Conservation (phyloP, 108 stramenopile genomes). For the Cyclotella distinguenda region DNA sequence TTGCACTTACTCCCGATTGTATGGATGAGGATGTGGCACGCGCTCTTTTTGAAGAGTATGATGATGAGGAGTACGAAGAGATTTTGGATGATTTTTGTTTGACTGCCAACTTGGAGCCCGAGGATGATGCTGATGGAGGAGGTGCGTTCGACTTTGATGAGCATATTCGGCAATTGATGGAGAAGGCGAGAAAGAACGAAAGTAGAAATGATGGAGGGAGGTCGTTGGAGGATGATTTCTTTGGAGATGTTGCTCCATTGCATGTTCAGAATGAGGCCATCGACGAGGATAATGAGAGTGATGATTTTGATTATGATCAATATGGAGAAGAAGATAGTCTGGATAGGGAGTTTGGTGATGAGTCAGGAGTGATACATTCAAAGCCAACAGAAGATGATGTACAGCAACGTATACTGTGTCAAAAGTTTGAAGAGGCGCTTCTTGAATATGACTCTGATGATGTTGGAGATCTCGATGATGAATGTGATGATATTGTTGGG, state of each 20-base stretch:
- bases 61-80: constrained; percentile 83
- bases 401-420: constrained; percentile 57
- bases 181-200: constrained; percentile 66
- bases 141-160: constrained; percentile 92
- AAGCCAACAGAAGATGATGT: constrained; percentile 55
- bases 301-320: constrained; percentile 48
- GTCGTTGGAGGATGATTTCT: constrained; percentile 65
- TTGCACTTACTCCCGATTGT: constrained; percentile 82
- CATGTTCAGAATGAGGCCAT: constrained; percentile 11
- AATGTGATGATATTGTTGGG: constrained; percentile 67
- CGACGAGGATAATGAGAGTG: constrained; percentile 31
- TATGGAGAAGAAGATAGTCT: constrained; percentile 47
- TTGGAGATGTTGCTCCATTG: constrained; percentile 55
- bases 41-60: constrained; percentile 86
- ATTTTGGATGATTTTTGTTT: constrained; percentile 95
- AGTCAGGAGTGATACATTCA: constrained; percentile 1
- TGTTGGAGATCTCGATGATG: constrained; percentile 73
- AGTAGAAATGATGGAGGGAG: constrained; percentile 40
- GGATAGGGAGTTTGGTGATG: constrained; percentile 44
- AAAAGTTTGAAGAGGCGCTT: constrained; percentile 84
- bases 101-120: constrained; percentile 78
- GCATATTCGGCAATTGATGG: constrained; percentile 88
- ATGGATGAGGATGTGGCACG: constrained; percentile 94
- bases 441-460: constrained; percentile 90
- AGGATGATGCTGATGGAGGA: constrained; percentile 34